phyloP scores from a whole-genome alignment of 768 basidiomycete genomes.

The Leccinellum albellum region DNA sequence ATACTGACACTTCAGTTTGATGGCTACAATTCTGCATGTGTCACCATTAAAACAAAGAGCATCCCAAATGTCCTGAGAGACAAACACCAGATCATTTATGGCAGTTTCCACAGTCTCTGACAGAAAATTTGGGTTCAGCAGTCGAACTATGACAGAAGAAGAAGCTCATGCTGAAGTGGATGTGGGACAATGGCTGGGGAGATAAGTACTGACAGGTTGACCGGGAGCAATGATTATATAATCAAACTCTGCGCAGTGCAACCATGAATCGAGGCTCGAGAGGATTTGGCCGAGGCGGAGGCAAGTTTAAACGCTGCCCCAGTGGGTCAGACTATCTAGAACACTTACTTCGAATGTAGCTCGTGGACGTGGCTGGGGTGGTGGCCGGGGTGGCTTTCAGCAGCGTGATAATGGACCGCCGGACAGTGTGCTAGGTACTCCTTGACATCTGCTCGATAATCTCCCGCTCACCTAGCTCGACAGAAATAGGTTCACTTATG shows the following conservation, averaged over 20 bases:
- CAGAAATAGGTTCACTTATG: conserved; percentile 89
- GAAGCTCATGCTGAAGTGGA: conserved; percentile 31
- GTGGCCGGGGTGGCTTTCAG: conserved; percentile 66
- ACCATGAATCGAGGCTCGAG: conserved; percentile 49
- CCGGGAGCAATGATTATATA: conserved; percentile 20
- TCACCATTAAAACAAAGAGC: conserved; percentile 15
- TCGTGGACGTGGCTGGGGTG: conserved; percentile 64
- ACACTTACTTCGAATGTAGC: conserved; percentile 28
- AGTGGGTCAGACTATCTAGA: background rate
- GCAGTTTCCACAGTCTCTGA: conserved; percentile 10
- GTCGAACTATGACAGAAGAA: conserved; percentile 30
- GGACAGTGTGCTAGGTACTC: conserved; percentile 66
- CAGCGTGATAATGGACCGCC: conserved; percentile 77
- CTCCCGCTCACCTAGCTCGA: conserved; percentile 6
- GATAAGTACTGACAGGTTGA: background rate
- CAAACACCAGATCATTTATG: conserved; percentile 25
- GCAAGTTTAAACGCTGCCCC: conserved; percentile 22
- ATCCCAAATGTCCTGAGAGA: conserved; percentile 34
- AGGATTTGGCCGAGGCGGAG: conserved; percentile 55
- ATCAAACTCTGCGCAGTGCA: conserved; percentile 1
- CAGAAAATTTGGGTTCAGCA: conserved; percentile 27
- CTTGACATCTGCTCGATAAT: background rate
- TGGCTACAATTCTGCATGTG: conserved; percentile 18
- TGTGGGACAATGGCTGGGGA: background rate
- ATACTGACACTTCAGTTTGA: conserved; percentile 19